Base-by-base conservation (phyloP, 192 early-diverging fungal genomes). In the Coemansia sp. region DNA sequence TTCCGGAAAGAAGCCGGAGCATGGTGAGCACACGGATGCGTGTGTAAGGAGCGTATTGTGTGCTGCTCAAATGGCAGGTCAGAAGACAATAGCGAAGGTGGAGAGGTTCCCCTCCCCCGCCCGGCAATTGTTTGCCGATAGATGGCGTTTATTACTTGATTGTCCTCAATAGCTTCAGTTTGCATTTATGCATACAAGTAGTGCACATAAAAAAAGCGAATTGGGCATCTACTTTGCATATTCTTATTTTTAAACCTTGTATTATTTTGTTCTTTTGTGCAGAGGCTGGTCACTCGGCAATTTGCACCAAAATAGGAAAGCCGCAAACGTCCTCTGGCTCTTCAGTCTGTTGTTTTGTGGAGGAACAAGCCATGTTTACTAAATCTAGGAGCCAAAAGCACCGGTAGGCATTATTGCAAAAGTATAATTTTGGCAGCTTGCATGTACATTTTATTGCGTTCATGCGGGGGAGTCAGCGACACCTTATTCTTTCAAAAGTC, bases 61-160 rank as follows among this genome's bases (percentile, higher is more conserved):
- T 43, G 41, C 15, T 43, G 14, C n/a, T 43, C 41, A 43, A n/a
- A n/a, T 43, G 12, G 12, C 3, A 43, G 41, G 41, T 11, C 47
- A 49, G 7, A 19, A 49, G n/a, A 17, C n/a, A 19, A 49, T 15
- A 17, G 47, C 15, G 19, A 21, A 7, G 21, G n/a, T 19, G 15
- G 47, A 49, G 15, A 19, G 43, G n/a, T 27, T 27, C 27, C 15
- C 52, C 25, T 27, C 24, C 55, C 29, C 55, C 29, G n/a, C 15
- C 12, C 27, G 29, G 55, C 55, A 57, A 57, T 57, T 57, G 55
- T 57, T 32, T 57, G 55, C 29, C 55, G 29, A 57, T 57, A 37
- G 55, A 32, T 57, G 55, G 55, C 55, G 29, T 37, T 57, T 32
- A 32, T 55, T 55, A 55, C 25, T 29, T 6, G 53, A n/a, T 55